A percentile compares a stretch with the other conserved stretches of the same genome.
phyloP scores from a whole-genome alignment of 371 early-diverging fungal genomes.

The Mucor saturninus region DNA sequence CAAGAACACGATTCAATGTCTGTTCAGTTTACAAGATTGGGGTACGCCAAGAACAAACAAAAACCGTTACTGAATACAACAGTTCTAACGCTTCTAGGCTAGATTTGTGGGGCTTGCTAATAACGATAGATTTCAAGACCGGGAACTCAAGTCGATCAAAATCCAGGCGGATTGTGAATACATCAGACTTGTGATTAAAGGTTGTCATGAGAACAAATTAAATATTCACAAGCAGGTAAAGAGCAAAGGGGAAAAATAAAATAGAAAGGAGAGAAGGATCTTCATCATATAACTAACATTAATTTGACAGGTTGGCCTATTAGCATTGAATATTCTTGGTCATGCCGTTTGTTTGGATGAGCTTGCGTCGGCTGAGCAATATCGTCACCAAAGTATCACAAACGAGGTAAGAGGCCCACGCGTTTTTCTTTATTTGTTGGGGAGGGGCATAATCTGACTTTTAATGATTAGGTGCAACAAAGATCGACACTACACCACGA shows the following conservation, averaged over 20 bases:
- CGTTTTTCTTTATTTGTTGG: not conserved
- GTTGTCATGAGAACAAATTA: slow-evolving; percentile 70
- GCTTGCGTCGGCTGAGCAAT: not conserved
- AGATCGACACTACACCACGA: slow-evolving; percentile 26
- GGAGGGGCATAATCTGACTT: not conserved
- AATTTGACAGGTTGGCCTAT: slow-evolving; percentile 55
- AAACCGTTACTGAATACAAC: not conserved
- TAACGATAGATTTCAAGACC: slow-evolving; percentile 43
- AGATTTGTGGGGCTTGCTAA: slow-evolving; percentile 46
- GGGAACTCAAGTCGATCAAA: slow-evolving; percentile 80
- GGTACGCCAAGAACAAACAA: slow-evolving; percentile 21
- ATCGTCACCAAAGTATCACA: slow-evolving; percentile 1
- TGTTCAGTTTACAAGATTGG: slow-evolving; percentile 46
- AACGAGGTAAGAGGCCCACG: slow-evolving; percentile 3
- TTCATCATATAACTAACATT: not conserved
- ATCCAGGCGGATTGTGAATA: slow-evolving; percentile 74
- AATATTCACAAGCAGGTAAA: slow-evolving; percentile 80
- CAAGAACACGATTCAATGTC: slow-evolving; percentile 27
- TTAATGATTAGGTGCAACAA: not conserved
- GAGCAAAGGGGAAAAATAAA: not conserved
- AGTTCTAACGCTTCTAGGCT: not conserved
- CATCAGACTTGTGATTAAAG: slow-evolving; percentile 69
- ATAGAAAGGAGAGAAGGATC: not conserved
- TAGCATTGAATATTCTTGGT: slow-evolving; percentile 63
- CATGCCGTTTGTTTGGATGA: not conserved